Percentiles rank a stretch among this genome's conserved stretches.
These are phyloP conservation scores for Leccinum fibrillosum DNA, from an alignment of 768 basidiomycete species.

Conservation along the genomic window DNA sequence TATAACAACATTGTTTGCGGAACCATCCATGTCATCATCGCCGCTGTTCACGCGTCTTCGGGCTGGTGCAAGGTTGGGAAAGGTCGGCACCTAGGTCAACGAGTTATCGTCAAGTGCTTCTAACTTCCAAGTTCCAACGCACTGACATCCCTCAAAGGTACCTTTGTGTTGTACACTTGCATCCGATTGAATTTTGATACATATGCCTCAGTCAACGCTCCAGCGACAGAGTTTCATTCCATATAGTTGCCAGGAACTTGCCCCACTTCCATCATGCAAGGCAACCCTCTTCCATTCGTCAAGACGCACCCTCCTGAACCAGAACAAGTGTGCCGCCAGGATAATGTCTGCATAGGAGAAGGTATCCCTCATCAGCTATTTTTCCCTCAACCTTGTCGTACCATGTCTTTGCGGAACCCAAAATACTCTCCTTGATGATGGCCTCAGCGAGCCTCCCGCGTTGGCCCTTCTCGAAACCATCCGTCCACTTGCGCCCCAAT, in stretches of 20 bases:
- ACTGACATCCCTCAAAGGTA: too few species aligned
- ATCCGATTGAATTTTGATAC: too few species aligned
- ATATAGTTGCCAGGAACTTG: conserved; percentile 10
- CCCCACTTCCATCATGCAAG: conserved; percentile 28
- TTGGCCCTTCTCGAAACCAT: conserved; percentile 34
- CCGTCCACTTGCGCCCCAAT: conserved; percentile 40
- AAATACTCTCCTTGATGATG: conserved; percentile 11
- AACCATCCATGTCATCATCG: background rate
- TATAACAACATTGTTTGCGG: background rate
- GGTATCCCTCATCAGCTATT: conserved; percentile 30
- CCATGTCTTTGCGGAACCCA: conserved; percentile 9
- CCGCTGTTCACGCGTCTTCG: too few species aligned
- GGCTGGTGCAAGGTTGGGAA: too few species aligned
- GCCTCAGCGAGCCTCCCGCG: conserved; percentile 28
- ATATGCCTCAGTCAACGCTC: too few species aligned
- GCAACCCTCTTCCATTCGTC: conserved; percentile 28
- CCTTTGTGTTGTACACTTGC: too few species aligned
- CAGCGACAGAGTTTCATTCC: background rate
- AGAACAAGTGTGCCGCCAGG: conserved; percentile 10
- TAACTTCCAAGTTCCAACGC: too few species aligned
- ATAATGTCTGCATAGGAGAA: conserved; percentile 32
- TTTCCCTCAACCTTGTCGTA: conserved; percentile 23
- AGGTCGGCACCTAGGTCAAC: too few species aligned
- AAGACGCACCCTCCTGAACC: conserved; percentile 14
- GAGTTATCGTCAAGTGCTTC: background rate